phyloP scores from a whole-genome alignment of 441 rosid genomes.

The Corymbia citriodora region DNA sequence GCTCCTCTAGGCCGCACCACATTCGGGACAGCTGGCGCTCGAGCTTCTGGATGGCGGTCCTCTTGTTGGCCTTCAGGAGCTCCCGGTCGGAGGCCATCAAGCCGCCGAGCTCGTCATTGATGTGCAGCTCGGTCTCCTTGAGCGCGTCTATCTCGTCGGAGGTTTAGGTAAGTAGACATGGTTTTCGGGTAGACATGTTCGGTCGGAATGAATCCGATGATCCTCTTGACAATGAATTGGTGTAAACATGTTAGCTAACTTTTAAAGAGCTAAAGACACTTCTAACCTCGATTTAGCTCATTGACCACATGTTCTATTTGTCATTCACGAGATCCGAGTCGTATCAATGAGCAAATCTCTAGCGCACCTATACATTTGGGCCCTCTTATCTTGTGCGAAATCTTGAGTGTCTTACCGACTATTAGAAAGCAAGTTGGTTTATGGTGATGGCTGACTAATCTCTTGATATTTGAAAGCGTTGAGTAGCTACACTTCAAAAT shows the following conservation, averaged over 20 bases:
- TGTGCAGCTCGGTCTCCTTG: neutral
- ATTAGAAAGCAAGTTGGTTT: neutral
- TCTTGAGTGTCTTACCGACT: neutral
- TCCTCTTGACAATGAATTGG: rapidly evolving
- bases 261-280: neutral
- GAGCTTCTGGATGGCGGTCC: neutral
- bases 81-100: neutral
- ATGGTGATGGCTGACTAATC: rapidly evolving
- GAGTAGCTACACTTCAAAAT: neutral
- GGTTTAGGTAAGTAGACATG: neutral
- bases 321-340: neutral
- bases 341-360: neutral
- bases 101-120: neutral
- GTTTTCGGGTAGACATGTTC: neutral
- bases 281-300: neutral
- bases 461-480: neutral
- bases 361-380: neutral
- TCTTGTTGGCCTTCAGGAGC: neutral
- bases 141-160: neutral
- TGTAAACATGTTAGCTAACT: neutral
- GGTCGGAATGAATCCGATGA: neutral
- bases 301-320: neutral
- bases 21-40: neutral
- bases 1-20: neutral
- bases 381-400: neutral